Percentiles rank a stretch among this genome's conserved stretches.
Evolutionary conservation across 2,329 filamentous ascomycete genomes (phyloP).

Genomic region (Huntiella bhutanensis): DNA sequence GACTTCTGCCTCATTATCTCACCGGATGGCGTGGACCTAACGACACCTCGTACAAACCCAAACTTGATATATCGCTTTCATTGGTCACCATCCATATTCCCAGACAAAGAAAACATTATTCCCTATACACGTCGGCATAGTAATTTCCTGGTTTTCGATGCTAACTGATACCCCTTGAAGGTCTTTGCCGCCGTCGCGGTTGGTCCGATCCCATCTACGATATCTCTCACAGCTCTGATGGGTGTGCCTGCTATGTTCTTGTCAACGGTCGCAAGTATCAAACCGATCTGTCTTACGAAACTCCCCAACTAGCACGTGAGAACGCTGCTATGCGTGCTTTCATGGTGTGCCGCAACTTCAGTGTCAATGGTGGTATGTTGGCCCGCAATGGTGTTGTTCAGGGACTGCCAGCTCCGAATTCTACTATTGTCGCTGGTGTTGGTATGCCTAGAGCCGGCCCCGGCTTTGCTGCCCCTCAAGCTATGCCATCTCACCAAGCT

Average conservation of each 20-base stretch:
- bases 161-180: conserved; percentile 27
- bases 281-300: conserved; percentile 70
- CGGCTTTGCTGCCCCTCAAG: not conserved
- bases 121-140: no score
- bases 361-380: conserved; percentile 85
- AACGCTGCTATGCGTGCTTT: conserved; percentile 91
- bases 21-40: no score
- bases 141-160: no score
- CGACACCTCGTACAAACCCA: no score
- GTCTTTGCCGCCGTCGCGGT: conserved; percentile 82
- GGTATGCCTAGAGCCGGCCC: not conserved
- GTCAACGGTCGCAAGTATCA: conserved; percentile 96
- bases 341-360: conserved; percentile 95
- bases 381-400: conserved; percentile 50
- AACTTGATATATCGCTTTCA: no score
- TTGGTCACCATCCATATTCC: no score
- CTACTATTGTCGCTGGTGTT: conserved; percentile 14
- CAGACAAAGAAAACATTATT: no score
- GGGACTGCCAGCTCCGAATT: conserved; percentile 38
- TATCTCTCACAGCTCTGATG: conserved; percentile 51
- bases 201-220: conserved; percentile 87
- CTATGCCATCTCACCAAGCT: not conserved
- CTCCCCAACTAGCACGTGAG: conserved; percentile 68
- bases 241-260: conserved; percentile 76
- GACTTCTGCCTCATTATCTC: no score